These are phyloP conservation scores for Daldinia vernicosa DNA, from an alignment of 495 filamentous ascomycete species.

Conservation along the genomic window DNA sequence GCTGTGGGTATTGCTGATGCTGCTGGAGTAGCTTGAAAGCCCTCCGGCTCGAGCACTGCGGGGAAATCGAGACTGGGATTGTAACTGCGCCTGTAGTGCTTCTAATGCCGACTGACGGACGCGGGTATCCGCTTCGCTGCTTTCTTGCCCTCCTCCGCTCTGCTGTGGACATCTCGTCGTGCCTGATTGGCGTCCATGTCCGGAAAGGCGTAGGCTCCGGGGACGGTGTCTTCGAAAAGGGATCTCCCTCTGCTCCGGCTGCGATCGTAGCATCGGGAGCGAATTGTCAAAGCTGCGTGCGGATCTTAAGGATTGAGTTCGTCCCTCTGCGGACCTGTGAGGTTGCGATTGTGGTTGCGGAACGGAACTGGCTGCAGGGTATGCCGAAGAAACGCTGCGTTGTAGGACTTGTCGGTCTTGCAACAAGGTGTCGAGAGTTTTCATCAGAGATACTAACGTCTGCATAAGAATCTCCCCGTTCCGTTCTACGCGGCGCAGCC, in stretches of 20 bases:
- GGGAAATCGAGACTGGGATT: conserved; percentile 1
- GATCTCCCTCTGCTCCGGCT: neutral
- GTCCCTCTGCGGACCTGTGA: neutral
- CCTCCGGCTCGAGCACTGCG: neutral
- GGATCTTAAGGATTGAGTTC: conserved; percentile 18
- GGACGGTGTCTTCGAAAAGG: neutral
- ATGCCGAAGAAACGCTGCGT: conserved; percentile 8
- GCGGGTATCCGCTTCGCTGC: neutral
- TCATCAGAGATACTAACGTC: conserved; percentile 46
- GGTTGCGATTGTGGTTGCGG: neutral
- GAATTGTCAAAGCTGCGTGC: conserved; percentile 10
- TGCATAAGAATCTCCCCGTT: conserved; percentile 47
- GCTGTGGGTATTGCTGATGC: conserved; percentile 11
- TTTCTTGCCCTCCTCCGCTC: neutral
- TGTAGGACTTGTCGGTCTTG: conserved; percentile 27
- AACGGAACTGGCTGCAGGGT: neutral
- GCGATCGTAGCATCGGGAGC: neutral
- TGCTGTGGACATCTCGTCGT: neutral
- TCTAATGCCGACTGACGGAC: conserved; percentile 12
- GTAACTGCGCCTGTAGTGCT: conserved; percentile 16
- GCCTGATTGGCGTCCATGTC: neutral
- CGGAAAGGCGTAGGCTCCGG: neutral
- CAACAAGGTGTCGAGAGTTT: conserved; percentile 44
- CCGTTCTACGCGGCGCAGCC: conserved; percentile 46
- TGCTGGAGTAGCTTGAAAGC: neutral